Base-by-base conservation (phyloP, 1,139 yeast genomes). In the Pichia terricola region DNA sequence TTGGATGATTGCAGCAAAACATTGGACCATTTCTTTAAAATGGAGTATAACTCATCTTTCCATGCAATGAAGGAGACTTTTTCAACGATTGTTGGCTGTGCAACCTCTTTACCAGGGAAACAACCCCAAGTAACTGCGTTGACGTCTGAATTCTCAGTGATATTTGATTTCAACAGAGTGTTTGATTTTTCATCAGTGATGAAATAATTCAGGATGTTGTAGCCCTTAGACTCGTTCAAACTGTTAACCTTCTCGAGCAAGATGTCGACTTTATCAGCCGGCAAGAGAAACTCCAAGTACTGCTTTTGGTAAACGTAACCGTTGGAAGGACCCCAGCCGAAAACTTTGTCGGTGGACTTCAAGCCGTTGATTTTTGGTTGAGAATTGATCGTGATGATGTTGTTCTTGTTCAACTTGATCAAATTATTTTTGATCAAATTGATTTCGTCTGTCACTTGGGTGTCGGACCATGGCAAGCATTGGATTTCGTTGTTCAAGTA, bases 51-150 rank as follows among this genome's bases (percentile, higher is more conserved):
- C 64, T 91, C 98, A 62, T 89, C 96, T 63, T 87, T 89, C 98
- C 98, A 91, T 8, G 97, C 95, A 51, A 75, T 70, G 65, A 88
- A 88, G 1, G 95, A 84, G 55, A 86, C 91, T 50, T 75, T 79
- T 57, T 88, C 95, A 43, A 88, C 81, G 50, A 87, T 81, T 0
- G 97, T 88, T 4, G 95, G 86, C 61, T 87, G 96, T 34, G 84
- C 73, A 37, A 86, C 79, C 59, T 86, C 95, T 50, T 81, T 75
- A 63, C 81, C 84, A 3, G 94, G 94, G 70, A 89, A 88, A 11
- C 86, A 94, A 40, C 96, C 97, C 98, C 98, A 91, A 11, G 98
- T 91, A 43, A 88, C 96, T 7, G 97, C 96, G 59, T 87, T 88
- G 53, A 94, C 88, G 26, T 51, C 50, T 51, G 81, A 84, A 48